Conservation (phyloP, 2,329 filamentous ascomycete species). For the Cladophialophora psammophila region DNA sequence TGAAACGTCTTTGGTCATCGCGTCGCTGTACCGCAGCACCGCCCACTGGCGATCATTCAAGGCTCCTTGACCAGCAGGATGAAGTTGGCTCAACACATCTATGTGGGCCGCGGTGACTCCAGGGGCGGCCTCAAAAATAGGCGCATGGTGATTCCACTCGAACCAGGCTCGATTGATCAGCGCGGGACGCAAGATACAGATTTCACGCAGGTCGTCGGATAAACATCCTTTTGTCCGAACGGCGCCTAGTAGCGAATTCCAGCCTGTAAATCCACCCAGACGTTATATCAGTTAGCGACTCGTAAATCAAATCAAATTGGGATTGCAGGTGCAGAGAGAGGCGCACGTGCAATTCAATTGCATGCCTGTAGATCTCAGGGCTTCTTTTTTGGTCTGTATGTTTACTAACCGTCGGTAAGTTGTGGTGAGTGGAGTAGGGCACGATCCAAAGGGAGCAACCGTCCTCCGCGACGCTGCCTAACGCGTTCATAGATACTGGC, state of each 20-base stretch:
- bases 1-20: neutral
- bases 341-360: no score
- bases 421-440: no score
- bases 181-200: slow-evolving; percentile 80
- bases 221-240: slow-evolving; percentile 61
- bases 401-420: no score
- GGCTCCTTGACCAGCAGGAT: slow-evolving; percentile 47
- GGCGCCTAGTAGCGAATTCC: slow-evolving; percentile 63
- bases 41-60: slow-evolving; percentile 70
- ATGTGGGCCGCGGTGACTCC: slow-evolving; percentile 47
- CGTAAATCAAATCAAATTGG: no score
- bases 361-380: no score
- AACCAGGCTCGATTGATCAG: slow-evolving; percentile 83
- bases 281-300: no score
- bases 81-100: slow-evolving; percentile 56
- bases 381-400: no score
- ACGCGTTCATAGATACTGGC: no score
- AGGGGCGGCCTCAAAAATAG: slow-evolving; percentile 52
- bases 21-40: slow-evolving; percentile 58
- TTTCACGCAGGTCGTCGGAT: slow-evolving; percentile 66
- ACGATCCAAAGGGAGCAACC: no score
- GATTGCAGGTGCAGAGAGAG: no score
- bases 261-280: slow-evolving; percentile 39
- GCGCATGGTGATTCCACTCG: slow-evolving; percentile 81
- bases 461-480: no score